These are phyloP conservation scores for Diaporthe velutina DNA, from an alignment of 2,329 filamentous ascomycete species.

Conservation along the genomic window DNA sequence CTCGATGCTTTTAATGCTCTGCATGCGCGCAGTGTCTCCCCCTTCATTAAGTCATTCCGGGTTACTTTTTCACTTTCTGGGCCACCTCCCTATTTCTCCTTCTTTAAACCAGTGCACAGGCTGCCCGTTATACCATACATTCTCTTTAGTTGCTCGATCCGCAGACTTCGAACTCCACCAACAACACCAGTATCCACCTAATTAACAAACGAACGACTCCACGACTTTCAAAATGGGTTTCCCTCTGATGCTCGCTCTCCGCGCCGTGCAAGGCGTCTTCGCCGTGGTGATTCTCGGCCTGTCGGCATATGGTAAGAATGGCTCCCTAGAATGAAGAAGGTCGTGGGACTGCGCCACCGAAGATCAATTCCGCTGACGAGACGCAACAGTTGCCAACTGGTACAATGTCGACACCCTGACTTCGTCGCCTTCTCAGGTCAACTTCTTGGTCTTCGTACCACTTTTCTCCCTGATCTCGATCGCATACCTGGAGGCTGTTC, in stretches of 20 bases:
- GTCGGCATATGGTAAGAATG: constrained; percentile 65
- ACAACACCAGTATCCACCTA: constrained; percentile 37
- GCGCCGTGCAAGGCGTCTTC: constrained; percentile 60
- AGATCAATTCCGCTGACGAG: constrained; percentile 39
- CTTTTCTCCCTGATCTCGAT: constrained; percentile 68
- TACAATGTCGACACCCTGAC: constrained; percentile 68
- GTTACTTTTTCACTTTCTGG: constrained; percentile 39
- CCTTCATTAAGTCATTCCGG: constrained; percentile 36
- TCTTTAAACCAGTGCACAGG: constrained; percentile 45
- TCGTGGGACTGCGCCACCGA: not conserved
- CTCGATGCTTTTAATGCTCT: constrained; percentile 29
- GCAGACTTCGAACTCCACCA: constrained; percentile 39
- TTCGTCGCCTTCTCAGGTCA: constrained; percentile 67
- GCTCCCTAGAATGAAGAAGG: constrained; percentile 30
- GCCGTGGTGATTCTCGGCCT: constrained; percentile 61
- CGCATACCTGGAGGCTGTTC: constrained; percentile 64
- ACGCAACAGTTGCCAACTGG: constrained; percentile 68
- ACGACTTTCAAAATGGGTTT: constrained; percentile 53
- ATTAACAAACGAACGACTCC: constrained; percentile 27
- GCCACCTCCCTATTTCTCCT: constrained; percentile 42
- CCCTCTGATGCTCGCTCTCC: constrained; percentile 56
- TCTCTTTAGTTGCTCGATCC: constrained; percentile 40
- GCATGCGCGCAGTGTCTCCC: constrained; percentile 26
- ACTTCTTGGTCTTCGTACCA: constrained; percentile 69
- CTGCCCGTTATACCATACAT: constrained; percentile 41